Evolutionary conservation across 805 yeast genomes (phyloP).

Genomic region (Metschnikowia gelsemii): DNA sequence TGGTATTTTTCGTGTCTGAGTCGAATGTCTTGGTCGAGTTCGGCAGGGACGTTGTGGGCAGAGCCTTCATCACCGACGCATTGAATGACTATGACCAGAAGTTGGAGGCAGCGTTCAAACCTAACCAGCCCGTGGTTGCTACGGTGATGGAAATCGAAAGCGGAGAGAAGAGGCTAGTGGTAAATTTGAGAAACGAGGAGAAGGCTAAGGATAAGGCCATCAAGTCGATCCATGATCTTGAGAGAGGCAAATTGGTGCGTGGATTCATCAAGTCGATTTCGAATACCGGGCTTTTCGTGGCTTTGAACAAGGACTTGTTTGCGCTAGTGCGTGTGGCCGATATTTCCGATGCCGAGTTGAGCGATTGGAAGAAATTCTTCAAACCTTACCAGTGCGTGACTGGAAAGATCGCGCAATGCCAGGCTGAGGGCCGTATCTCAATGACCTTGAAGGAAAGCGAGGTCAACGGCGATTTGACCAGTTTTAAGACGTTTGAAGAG

Average conservation of each 20-base stretch:
- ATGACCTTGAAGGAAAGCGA: conserved; percentile 80
- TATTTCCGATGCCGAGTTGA: conserved; percentile 74
- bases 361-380: conserved; percentile 85
- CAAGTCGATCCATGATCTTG: conserved; percentile 50
- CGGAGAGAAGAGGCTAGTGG: conserved; percentile 53
- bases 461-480: conserved; percentile 64
- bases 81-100: conserved; percentile 61
- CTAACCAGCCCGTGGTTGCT: conserved; percentile 58
- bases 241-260: conserved; percentile 68
- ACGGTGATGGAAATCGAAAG: conserved; percentile 50
- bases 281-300: conserved; percentile 74
- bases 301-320: conserved; percentile 65
- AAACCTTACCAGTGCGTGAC: conserved; percentile 67
- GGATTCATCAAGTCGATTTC: conserved; percentile 80
- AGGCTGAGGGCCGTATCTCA: conserved; percentile 61
- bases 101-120: conserved; percentile 48
- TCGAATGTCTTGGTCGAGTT: conserved; percentile 66
- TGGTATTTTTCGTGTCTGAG: conserved; percentile 57
- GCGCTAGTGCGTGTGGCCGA: conserved; percentile 83
- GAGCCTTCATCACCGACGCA: conserved; percentile 75
- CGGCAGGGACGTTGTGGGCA: conserved; percentile 60
- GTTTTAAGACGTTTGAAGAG: conserved; percentile 62
- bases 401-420: conserved; percentile 69
- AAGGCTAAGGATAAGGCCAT: conserved; percentile 53
- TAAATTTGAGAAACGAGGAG: conserved; percentile 56